These are phyloP conservation scores for Penicillium silybi DNA, from an alignment of 495 filamentous ascomycete species.

Conservation along the genomic window DNA sequence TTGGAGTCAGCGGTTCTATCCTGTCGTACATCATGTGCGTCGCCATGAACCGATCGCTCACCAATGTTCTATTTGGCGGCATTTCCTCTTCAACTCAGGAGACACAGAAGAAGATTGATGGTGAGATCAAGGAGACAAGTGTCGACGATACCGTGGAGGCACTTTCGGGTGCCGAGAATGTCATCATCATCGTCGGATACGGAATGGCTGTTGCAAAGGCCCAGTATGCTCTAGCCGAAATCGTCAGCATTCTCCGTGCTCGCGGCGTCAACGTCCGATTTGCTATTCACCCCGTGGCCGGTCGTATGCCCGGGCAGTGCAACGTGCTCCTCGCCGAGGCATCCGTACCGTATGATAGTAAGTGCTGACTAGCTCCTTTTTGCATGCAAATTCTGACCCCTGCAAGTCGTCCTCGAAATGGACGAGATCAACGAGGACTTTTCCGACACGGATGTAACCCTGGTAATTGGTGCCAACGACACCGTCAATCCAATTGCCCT, in stretches of 20 bases:
- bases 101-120: slow-evolving; percentile 67
- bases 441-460: slow-evolving; percentile 71
- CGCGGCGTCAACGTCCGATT: slow-evolving; percentile 77
- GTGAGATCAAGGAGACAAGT: slow-evolving; percentile 64
- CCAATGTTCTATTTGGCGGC: slow-evolving; percentile 79
- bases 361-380: slow-evolving; percentile 8
- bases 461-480: slow-evolving; percentile 83
- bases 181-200: slow-evolving; percentile 81
- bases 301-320: slow-evolving; percentile 82
- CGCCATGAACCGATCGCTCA: slow-evolving; percentile 77
- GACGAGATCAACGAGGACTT: slow-evolving; percentile 91
- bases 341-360: slow-evolving; percentile 74
- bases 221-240: slow-evolving; percentile 78
- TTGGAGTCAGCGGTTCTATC: slow-evolving; percentile 77
- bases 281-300: slow-evolving; percentile 79
- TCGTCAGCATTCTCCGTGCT: slow-evolving; percentile 62
- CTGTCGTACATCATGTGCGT: slow-evolving; percentile 80
- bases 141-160: slow-evolving; percentile 72
- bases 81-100: slow-evolving; percentile 54
- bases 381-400: slow-evolving; percentile 9
- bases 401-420: slow-evolving; percentile 70
- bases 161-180: slow-evolving; percentile 64
- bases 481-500: slow-evolving; percentile 82
- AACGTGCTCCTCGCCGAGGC: slow-evolving; percentile 82
- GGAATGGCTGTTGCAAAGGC: slow-evolving; percentile 88